Conservation (phyloP, 2,329 filamentous ascomycete species). For the Fusarium falciforme region DNA sequence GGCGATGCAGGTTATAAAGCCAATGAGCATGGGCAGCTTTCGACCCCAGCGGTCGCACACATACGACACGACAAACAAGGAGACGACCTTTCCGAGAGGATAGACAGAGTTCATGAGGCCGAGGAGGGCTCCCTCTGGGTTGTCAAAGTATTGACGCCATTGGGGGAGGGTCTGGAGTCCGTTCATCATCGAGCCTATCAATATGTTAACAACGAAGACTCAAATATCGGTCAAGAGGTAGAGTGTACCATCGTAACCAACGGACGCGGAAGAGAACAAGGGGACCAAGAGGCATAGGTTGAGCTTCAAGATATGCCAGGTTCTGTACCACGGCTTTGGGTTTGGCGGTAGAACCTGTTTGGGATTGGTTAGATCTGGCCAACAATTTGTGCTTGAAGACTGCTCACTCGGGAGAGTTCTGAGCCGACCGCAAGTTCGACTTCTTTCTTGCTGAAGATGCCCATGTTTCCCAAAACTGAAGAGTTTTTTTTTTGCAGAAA, state of each 20-base stretch:
- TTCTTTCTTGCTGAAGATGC: not conserved
- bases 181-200: slow-evolving; percentile 54
- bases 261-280: not conserved
- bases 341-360: not conserved
- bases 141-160: slow-evolving; percentile 54
- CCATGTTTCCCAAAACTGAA: not conserved
- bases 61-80: slow-evolving; percentile 47
- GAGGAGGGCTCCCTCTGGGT: slow-evolving; percentile 48
- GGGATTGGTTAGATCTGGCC: not conserved
- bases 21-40: slow-evolving; percentile 50
- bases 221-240: not conserved
- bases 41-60: slow-evolving; percentile 54
- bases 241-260: not conserved
- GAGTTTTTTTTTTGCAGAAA: not conserved
- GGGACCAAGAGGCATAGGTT: not conserved
- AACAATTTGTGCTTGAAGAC: not conserved
- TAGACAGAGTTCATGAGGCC: slow-evolving; percentile 52
- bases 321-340: not conserved
- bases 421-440: not conserved
- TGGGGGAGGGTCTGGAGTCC: slow-evolving; percentile 54
- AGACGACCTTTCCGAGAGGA: slow-evolving; percentile 53
- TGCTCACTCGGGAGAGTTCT: not conserved
- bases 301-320: not conserved
- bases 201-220: not conserved
- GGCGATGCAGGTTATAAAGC: slow-evolving; percentile 21